Evolutionary conservation across 352 stramenopile genomes (phyloP).

Genomic region (Pythium insidiosum): DNA sequence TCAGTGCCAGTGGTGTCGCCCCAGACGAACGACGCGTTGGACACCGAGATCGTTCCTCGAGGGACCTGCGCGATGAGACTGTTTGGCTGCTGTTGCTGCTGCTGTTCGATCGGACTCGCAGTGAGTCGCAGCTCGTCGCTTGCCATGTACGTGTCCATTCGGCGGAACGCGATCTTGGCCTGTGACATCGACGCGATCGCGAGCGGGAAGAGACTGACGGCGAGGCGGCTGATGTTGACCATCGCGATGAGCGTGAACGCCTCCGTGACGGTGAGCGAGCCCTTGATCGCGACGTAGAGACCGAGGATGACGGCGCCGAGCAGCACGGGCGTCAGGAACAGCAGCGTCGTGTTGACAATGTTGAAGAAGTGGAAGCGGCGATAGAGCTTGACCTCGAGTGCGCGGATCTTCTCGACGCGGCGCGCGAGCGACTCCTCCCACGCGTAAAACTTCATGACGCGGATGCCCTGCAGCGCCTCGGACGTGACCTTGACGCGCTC

Average conservation of each 20-base stretch:
- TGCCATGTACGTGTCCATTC: conserved; percentile 19
- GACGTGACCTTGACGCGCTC: conserved; percentile 90
- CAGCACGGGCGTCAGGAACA: conserved; percentile 41
- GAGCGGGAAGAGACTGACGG: conserved; percentile 19
- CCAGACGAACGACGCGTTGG: background rate
- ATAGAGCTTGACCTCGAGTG: conserved; percentile 29
- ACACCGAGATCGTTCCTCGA: background rate
- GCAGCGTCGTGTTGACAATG: conserved; percentile 47
- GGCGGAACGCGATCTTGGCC: conserved; percentile 12
- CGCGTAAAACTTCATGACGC: conserved; percentile 88
- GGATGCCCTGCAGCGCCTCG: conserved; percentile 86
- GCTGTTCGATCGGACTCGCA: conserved; percentile 38
- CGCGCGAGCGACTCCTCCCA: conserved; percentile 53
- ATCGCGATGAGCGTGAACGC: conserved; percentile 47
- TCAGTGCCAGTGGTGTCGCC: background rate
- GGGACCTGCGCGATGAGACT: background rate
- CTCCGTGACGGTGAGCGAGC: conserved; percentile 32
- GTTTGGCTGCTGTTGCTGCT: no score
- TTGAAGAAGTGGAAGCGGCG: conserved; percentile 48
- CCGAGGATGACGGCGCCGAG: conserved; percentile 30
- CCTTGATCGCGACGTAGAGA: conserved; percentile 30
- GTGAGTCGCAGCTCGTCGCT: conserved; percentile 13
- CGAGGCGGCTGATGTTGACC: conserved; percentile 50
- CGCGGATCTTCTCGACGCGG: conserved; percentile 33
- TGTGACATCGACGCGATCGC: conserved; percentile 17